phyloP scores from a whole-genome alignment of 2,329 filamentous ascomycete genomes.

The Alternaria postmessia region DNA sequence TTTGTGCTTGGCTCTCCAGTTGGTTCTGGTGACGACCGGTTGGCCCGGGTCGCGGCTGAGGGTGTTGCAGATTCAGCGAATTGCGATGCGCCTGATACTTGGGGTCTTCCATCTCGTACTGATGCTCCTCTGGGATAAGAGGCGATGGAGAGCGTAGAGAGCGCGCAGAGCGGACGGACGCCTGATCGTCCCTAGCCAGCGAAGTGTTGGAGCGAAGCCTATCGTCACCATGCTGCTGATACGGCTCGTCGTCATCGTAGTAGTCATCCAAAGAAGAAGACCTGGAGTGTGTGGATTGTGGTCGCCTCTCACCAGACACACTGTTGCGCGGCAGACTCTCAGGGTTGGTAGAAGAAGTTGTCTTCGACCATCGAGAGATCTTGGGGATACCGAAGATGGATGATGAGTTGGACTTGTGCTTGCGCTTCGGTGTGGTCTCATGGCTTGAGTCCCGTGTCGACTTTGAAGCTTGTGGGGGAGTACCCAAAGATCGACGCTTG shows the following conservation, averaged over 20 bases:
- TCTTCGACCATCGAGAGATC: constrained; percentile 97
- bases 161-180: constrained; percentile 43
- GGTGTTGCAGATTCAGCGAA: constrained; percentile 80
- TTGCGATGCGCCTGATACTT: constrained; percentile 86
- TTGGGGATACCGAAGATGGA: constrained; percentile 79
- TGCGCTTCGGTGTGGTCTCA: constrained; percentile 83
- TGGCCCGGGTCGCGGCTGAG: constrained; percentile 77
- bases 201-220: constrained; percentile 53
- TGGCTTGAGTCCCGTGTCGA: constrained; percentile 64
- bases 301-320: constrained; percentile 65
- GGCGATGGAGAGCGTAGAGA: constrained; percentile 60
- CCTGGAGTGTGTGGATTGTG: constrained; percentile 72
- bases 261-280: constrained; percentile 76
- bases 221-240: constrained; percentile 68
- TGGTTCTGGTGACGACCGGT: constrained; percentile 77
- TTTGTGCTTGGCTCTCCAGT: constrained; percentile 75
- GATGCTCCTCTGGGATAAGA: constrained; percentile 62
- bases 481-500: constrained; percentile 47
- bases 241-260: constrained; percentile 66
- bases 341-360: constrained; percentile 86
- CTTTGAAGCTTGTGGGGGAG: constrained; percentile 63
- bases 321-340: constrained; percentile 75
- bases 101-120: constrained; percentile 65
- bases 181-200: constrained; percentile 32
- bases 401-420: constrained; percentile 86